Base-by-base conservation (phyloP, 2,329 filamentous ascomycete genomes). In the Byssochlamys sp. region DNA sequence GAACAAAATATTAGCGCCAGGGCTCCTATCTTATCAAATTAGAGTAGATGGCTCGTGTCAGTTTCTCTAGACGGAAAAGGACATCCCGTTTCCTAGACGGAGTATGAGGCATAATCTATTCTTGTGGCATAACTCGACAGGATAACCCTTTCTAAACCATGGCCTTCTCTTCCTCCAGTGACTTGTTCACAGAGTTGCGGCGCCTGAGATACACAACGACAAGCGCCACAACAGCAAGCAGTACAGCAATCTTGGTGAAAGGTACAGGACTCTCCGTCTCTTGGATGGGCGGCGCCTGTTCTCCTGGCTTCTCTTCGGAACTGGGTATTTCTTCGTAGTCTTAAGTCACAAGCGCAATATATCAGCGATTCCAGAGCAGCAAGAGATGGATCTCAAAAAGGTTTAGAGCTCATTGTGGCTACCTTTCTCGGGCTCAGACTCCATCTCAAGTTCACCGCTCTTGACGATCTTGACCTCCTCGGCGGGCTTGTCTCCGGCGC, bases 381-480 rank as follows among this genome's bases (percentile, higher is more conserved):
- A 67, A 48, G 59, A 57, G 59, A 55, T 63, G 63, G 11, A 62
- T 63, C 57, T 59, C 59, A 62, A 64, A 62, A 63, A 65, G 29
- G 63, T 76, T 75, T 83, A 86, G 69, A 86, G 81, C 77, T 86
- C 84, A 71, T 79, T 80, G 67, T 84, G 81, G 75, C 81, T 85
- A 86, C 84, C 84, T 86, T 86, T 82, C 61, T 55, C 56, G 57
- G 61, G 57, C 14, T 45, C 35, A 69, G 78, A 73, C 61, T 81
- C 79, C 57, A 83, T 74, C 69, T 82, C 77, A 59, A 87, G 73
- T 75, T 86, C 84, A 66, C 84, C 84, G 69, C 82, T 84, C 77
- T 87, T 86, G 59, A 74, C 80, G 60, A 88, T 84, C 74, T 82
- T 87, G 70, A 88, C 79, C 3, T 79, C 71, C 72, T 81, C 75